Evolutionary conservation across 2,329 filamentous ascomycete genomes (phyloP).

Genomic region (Cytospora piceae): DNA sequence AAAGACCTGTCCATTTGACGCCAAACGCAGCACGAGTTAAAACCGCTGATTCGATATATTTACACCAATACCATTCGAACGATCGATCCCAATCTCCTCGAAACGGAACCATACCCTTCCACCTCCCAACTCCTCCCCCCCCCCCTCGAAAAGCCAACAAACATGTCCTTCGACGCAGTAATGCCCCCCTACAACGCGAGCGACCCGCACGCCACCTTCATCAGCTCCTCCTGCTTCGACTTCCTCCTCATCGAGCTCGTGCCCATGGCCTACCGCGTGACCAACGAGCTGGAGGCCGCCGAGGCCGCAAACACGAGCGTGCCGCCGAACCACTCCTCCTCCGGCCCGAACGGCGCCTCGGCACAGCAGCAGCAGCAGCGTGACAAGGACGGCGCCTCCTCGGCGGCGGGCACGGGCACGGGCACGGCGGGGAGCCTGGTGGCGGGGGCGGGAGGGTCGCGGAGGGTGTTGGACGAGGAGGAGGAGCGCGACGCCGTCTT

Average conservation of each 20-base stretch:
- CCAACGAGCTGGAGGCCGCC: conserved; percentile 67
- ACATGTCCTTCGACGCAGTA: conserved; percentile 75
- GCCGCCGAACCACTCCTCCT: background rate
- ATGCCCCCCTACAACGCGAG: conserved; percentile 70
- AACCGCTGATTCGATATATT: background rate
- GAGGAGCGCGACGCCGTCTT: conserved; percentile 85
- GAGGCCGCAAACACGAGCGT: conserved; percentile 35
- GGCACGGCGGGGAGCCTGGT: conserved; percentile 31
- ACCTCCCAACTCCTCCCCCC: no score
- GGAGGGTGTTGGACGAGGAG: conserved; percentile 67
- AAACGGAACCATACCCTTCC: no score
- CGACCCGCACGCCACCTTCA: conserved; percentile 75
- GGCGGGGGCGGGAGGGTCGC: conserved; percentile 31
- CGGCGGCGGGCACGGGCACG: conserved; percentile 31
- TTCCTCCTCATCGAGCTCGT: conserved; percentile 96
- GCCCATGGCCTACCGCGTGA: conserved; percentile 86
- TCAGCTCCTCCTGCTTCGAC: conserved; percentile 86
- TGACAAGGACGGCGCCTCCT: conserved; percentile 24
- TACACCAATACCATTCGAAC: background rate
- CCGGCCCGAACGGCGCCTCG: conserved; percentile 10
- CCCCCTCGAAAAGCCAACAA: no score
- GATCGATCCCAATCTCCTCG: no score
- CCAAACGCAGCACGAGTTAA: background rate
- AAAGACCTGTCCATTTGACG: background rate
- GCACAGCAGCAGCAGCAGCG: conserved; percentile 30